Evolutionary conservation across 148 eudicot genomes (phyloP).

Genomic region (Fagopyrum esculentum): DNA sequence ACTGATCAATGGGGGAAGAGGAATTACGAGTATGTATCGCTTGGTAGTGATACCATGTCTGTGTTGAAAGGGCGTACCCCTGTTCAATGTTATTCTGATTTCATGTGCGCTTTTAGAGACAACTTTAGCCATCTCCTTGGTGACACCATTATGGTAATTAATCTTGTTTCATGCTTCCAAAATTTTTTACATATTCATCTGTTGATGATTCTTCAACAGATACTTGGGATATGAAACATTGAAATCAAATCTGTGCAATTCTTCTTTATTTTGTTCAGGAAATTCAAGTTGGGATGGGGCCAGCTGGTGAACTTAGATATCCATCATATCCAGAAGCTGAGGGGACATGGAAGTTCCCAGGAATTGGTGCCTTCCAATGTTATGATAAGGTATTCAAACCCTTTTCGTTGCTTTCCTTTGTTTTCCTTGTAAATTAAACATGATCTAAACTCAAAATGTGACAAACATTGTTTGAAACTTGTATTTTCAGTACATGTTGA

Average conservation of each 20-base stretch:
- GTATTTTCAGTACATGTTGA: slow-evolving; percentile 61
- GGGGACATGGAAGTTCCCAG: slow-evolving; percentile 87
- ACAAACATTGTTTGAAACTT: not conserved
- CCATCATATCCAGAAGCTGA: slow-evolving; percentile 88
- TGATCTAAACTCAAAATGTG: not conserved
- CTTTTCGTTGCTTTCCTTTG: no score
- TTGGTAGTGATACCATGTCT: slow-evolving; percentile 63
- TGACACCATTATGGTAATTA: slow-evolving; percentile 72
- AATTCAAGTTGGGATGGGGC: slow-evolving; percentile 98
- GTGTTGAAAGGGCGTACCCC: slow-evolving; percentile 83
- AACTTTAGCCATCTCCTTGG: slow-evolving; percentile 65
- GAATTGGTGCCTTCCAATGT: slow-evolving; percentile 94
- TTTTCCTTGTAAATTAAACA: not conserved
- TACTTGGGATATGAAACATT: not conserved
- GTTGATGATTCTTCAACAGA: not conserved
- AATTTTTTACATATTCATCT: not conserved
- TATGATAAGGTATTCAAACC: slow-evolving; percentile 59
- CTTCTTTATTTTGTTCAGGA: slow-evolving; percentile 32
- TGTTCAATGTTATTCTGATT: slow-evolving; percentile 72
- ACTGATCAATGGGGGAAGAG: slow-evolving; percentile 93
- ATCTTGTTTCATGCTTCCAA: not conserved
- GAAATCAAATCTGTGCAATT: not conserved
- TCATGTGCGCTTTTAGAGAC: slow-evolving; percentile 71
- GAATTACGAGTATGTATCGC: slow-evolving; percentile 69
- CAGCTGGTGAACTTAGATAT: slow-evolving; percentile 95